Base-by-base conservation (phyloP, 192 early-diverging fungal species). In the Paraglomus occultum region DNA sequence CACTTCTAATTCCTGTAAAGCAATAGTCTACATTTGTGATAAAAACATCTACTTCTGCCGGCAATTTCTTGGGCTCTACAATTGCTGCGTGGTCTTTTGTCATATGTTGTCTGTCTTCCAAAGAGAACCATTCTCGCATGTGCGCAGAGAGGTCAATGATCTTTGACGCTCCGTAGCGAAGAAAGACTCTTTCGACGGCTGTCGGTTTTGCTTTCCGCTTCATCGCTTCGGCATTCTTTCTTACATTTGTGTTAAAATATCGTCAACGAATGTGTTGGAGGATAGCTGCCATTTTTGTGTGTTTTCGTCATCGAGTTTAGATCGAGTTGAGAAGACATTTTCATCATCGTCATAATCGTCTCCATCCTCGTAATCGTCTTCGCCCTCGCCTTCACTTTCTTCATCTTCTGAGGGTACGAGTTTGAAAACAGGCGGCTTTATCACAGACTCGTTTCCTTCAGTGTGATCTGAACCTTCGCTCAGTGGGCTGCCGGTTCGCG, bases 91-190 rank as follows among this genome's bases (percentile, higher is more conserved):
- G 60, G 43, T 46, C 8, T 45, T 62, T 7, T 47, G 60, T 60
- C 11, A 71, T 71, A 43, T 62, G 39, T 44, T 71, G 15, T 52
- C 17, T 11, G 31, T 70, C 43, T 48, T 12, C 52, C 12, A 15
- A 9, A 64, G 31, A 42, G 51, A 71, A 71, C 60, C 59, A 71
- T 50, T 9, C 45, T 0, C 40, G 12, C 70, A 71, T 71, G 51
- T 71, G 51, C 0, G 58, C 53, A 14, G 59, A 71, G 38, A 71
- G 60, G 46, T 71, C 70, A 7, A 71, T 71, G 15, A 71, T 14
- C 18, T 42, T 50, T 52, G 58, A 71, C 40, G 49, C 44, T 7
- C 58, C 42, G 51, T 71, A 71, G 48, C 47, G 48, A 6, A 71
- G 50, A 44, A 39, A 62, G 1, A 47, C 23, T 52, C 38, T 71